Base-by-base conservation (phyloP, 352 stramenopile species). In the Discostella stelligera region DNA sequence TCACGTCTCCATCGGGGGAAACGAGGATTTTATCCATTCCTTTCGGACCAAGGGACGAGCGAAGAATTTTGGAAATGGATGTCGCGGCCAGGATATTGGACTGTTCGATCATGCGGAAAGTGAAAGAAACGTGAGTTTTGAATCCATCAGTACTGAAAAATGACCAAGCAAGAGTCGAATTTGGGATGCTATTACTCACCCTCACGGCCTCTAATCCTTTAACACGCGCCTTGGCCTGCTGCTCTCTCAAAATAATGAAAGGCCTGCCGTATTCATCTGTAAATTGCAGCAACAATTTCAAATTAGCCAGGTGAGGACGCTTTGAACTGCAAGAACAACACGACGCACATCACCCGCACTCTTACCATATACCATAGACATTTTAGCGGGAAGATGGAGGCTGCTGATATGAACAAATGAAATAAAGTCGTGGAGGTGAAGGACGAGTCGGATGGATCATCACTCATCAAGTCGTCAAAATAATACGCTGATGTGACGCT, bases 11-110 rank as follows among this genome's bases (percentile, higher is more conserved):
- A 85, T 99, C 97, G 70, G 97, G 96, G 74, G 92, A 98, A 55
- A 99, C 96, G 79, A 99, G 94, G 94, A 99, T 99, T 92, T 99
- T 99, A 91, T 99, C 97, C 95, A 98, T 98, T 58, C 95, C 95
- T 68, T 98, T 98, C 20, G 97, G 97, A 8, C 97, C 97, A 3
- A 99, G 90, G 25, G 97, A 99, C 21, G 96, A 99, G 32, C 97
- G 94, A 64, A 99, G 85, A 56, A 99, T 93, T 80, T 92, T 97
- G 8, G 96, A 98, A 66, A 99, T 97, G 14, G 95, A 98, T 48
- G 96, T 93, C 10, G 97, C 97, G 3, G 97, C 97, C 54, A 99
- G 77, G 86, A 99, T 99, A 85, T 99, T 99, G 68, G 96, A 97
- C 92, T 98, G 37, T 44, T 39, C 16, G 37, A 72, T 63, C 10